Percentiles rank a stretch among this genome's conserved stretches.
These are phyloP conservation scores for Solanum neorickii DNA, from an alignment of 257 asterid genomes.

Conservation along the genomic window DNA sequence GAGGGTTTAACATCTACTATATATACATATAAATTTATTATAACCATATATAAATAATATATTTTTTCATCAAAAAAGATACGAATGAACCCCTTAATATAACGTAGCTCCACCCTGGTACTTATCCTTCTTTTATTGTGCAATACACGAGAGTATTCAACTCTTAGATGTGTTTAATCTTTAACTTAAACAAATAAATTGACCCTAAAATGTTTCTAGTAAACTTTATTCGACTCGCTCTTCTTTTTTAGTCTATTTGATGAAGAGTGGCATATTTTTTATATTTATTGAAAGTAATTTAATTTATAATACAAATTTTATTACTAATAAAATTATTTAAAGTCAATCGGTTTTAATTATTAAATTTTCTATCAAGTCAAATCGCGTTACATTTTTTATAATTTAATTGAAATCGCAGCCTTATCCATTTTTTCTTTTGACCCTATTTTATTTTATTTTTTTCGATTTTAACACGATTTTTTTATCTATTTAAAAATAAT, in stretches of 20 bases:
- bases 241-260: not conserved
- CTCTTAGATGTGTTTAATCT: not conserved
- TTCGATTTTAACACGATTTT: not conserved
- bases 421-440: not conserved
- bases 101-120: not conserved
- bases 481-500: not conserved
- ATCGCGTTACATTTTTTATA: too few species aligned
- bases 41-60: too few species aligned
- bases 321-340: too few species aligned
- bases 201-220: not conserved
- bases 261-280: too few species aligned
- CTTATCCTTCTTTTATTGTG: not conserved
- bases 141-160: not conserved
- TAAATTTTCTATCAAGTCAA: not conserved
- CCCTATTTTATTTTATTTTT: not conserved
- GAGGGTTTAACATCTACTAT: too few species aligned
- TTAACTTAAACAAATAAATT: not conserved
- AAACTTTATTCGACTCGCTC: not conserved
- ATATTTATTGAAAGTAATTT: too few species aligned
- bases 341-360: too few species aligned
- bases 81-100: too few species aligned
- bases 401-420: not conserved
- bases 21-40: too few species aligned
- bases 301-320: too few species aligned
- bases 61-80: accelerated